Conservation (phyloP, 1,284 basidiomycete species). For the Cryptococcus jaspeensis region DNA sequence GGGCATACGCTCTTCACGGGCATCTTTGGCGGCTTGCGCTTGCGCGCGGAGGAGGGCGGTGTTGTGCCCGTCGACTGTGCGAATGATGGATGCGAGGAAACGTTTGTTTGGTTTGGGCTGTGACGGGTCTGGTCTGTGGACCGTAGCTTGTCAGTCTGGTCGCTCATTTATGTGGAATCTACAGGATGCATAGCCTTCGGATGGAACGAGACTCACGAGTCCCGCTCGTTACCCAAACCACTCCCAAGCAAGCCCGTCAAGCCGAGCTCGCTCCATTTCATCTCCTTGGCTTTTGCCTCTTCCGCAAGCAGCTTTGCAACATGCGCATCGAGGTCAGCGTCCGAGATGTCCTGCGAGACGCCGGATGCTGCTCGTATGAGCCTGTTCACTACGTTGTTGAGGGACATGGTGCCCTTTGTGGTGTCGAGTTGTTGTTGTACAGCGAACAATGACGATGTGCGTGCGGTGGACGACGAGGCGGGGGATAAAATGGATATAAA, state of each 20-base stretch:
- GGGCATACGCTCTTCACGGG: conserved; percentile 50
- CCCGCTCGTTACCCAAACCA: conserved; percentile 52
- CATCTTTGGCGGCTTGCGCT: conserved; percentile 68
- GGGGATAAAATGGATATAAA: neutral
- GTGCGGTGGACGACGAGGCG: neutral
- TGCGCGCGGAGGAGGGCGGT: conserved; percentile 74
- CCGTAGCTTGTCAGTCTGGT: neutral
- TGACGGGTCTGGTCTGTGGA: conserved; percentile 42
- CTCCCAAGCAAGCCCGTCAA: conserved; percentile 47
- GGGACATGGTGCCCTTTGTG: conserved; percentile 37
- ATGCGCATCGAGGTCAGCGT: conserved; percentile 81
- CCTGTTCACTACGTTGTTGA: conserved; percentile 79
- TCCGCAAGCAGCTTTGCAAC: conserved; percentile 82
- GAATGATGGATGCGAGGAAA: conserved; percentile 82
- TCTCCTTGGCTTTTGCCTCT: conserved; percentile 86
- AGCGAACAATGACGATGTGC: neutral
- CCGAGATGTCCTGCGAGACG: conserved; percentile 63
- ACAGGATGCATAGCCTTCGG: neutral
- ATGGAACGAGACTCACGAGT: conserved; percentile 58
- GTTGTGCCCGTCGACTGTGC: conserved; percentile 89
- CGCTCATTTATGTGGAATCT: neutral
- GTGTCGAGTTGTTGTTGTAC: too few species aligned
- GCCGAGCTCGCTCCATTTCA: conserved; percentile 52
- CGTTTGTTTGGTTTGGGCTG: conserved; percentile 85
- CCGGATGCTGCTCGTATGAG: conserved; percentile 77